Conservation (phyloP, 164 flowering plant species). For the Chloranthus sessilifolius region DNA sequence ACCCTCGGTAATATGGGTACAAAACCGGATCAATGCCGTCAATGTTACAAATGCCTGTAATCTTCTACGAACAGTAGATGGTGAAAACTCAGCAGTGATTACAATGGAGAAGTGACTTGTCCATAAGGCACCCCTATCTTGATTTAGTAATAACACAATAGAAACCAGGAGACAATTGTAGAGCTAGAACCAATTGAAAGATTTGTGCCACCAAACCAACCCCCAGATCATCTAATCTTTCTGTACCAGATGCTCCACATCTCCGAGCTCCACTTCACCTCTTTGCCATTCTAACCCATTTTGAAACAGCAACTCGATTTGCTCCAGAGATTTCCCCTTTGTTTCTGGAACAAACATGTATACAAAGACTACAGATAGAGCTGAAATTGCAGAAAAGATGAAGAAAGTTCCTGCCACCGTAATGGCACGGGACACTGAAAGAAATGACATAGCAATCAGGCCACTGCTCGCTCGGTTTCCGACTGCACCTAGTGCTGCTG, state of each 20-base stretch:
- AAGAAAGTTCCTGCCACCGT: slow-evolving; percentile 73
- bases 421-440: slow-evolving; percentile 62
- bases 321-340: slow-evolving; percentile 83
- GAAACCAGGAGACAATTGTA: neutral
- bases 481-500: slow-evolving; percentile 82
- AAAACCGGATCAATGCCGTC: too few species aligned
- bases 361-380: slow-evolving; percentile 69
- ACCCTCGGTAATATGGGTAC: too few species aligned
- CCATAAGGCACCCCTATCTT: neutral
- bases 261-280: slow-evolving; percentile 62
- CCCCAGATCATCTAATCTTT: slow-evolving; percentile 19
- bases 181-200: neutral
- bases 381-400: slow-evolving; percentile 55
- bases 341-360: slow-evolving; percentile 72
- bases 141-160: neutral
- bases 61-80: too few species aligned
- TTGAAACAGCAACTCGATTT: slow-evolving; percentile 71
- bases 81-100: neutral
- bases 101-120: neutral
- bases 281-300: slow-evolving; percentile 32
- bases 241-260: slow-evolving; percentile 65
- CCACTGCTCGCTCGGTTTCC: slow-evolving; percentile 89
- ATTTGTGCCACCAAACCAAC: neutral
- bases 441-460: slow-evolving; percentile 84
- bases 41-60: too few species aligned